Evolutionary conservation across 2,329 filamentous ascomycete genomes (phyloP).

Genomic region (Paecilomyces fulvus): DNA sequence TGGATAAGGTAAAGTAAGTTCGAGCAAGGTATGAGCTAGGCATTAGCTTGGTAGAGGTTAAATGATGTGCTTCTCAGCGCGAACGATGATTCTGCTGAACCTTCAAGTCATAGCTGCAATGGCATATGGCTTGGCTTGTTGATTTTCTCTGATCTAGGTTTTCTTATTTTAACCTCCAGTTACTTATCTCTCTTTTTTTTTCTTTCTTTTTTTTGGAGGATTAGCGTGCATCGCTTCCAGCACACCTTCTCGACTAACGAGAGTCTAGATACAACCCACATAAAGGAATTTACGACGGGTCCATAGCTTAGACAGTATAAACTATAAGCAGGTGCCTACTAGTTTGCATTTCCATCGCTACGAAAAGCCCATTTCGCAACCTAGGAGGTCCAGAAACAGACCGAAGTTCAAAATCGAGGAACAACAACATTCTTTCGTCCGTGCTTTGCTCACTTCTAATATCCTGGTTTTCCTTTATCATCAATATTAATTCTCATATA

Average conservation of each 20-base stretch:
- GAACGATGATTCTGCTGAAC: not conserved
- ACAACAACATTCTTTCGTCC: not conserved
- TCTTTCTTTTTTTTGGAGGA: too few relatives aligned
- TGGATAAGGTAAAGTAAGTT: not conserved
- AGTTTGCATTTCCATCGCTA: not conserved
- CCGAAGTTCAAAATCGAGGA: not conserved
- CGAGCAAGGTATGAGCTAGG: not conserved
- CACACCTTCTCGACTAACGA: not conserved
- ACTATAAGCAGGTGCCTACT: not conserved
- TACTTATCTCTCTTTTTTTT: not conserved
- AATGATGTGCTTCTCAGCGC: not conserved
- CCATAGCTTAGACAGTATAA: not conserved
- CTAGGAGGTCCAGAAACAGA: not conserved
- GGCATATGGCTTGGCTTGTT: not conserved
- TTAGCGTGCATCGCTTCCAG: too few relatives aligned
- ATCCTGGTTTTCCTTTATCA: not conserved
- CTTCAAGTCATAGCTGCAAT: not conserved
- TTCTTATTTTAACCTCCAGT: not conserved
- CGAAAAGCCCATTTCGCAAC: not conserved
- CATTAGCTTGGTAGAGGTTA: not conserved
- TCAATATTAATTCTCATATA: not conserved
- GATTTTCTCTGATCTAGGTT: not conserved
- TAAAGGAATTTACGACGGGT: not conserved
- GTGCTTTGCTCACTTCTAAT: not conserved
- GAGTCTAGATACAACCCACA: not conserved